Evolutionary conservation across 2,329 filamentous ascomycete species (phyloP).

Genomic region (Diaporthe helianthi): DNA sequence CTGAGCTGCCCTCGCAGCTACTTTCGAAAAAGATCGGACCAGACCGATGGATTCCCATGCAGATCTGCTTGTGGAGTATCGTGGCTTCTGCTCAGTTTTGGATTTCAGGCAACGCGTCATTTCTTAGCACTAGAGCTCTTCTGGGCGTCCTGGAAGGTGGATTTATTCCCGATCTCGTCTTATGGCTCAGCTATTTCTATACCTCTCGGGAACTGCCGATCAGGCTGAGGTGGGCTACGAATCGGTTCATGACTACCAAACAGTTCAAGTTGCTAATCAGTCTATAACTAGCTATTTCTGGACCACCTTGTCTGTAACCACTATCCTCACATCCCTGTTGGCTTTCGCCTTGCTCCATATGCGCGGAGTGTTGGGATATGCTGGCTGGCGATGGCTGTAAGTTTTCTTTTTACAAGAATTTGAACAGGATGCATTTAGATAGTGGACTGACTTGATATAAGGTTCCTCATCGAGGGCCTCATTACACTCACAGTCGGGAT

Average conservation of each 20-base stretch:
- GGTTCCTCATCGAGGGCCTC: constrained; percentile 57
- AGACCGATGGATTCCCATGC: constrained; percentile 42
- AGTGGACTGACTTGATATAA: neutral
- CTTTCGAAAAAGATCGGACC: constrained; percentile 56
- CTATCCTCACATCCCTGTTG: constrained; percentile 45
- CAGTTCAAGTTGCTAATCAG: constrained; percentile 23
- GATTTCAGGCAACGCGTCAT: constrained; percentile 37
- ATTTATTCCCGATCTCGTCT: constrained; percentile 45
- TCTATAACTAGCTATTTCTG: constrained; percentile 46
- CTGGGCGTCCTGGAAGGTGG: constrained; percentile 40
- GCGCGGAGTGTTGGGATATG: constrained; percentile 47
- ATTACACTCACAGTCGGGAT: constrained; percentile 60
- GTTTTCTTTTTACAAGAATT: neutral
- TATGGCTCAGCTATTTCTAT: constrained; percentile 46
- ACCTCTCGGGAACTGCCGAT: constrained; percentile 48
- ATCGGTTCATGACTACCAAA: neutral
- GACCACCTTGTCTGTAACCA: constrained; percentile 45
- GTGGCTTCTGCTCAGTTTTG: constrained; percentile 34
- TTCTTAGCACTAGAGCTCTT: constrained; percentile 34
- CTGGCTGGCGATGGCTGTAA: constrained; percentile 53
- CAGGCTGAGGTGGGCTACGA: constrained; percentile 40
- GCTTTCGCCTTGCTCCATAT: constrained; percentile 48
- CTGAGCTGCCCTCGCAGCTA: constrained; percentile 66
- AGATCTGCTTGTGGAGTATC: constrained; percentile 41
- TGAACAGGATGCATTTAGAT: neutral